Conservation (phyloP, 2,329 filamentous ascomycete species). For the Penicillium sp. region DNA sequence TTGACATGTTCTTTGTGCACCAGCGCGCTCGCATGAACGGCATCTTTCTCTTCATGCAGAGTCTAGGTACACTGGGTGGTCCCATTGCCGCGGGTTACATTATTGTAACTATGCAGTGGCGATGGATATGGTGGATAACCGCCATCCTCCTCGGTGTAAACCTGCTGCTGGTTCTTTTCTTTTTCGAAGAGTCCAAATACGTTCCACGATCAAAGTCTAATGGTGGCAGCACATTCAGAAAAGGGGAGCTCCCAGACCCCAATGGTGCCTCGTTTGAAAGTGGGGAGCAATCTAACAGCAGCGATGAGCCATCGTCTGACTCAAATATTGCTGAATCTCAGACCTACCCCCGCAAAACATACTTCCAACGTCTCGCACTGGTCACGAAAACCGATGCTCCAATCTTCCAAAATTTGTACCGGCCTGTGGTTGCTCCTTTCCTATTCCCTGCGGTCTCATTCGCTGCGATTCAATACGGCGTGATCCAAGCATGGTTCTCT, state of each 20-base stretch:
- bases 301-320: neutral
- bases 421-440: constrained; percentile 6
- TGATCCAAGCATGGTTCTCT: constrained; percentile 11
- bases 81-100: constrained; percentile 11
- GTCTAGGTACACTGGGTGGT: constrained; percentile 8
- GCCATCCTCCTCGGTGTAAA: constrained; percentile 10
- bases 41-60: constrained; percentile 16
- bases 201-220: neutral
- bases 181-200: constrained; percentile 17
- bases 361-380: constrained; percentile 9
- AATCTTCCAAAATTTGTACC: constrained; percentile 8
- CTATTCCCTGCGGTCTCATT: constrained; percentile 11
- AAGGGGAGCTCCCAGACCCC: neutral
- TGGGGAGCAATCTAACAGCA: neutral
- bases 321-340: neutral
- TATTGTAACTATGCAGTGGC: neutral
- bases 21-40: constrained; percentile 17
- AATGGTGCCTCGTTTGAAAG: neutral
- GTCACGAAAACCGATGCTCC: constrained; percentile 11
- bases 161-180: constrained; percentile 10
- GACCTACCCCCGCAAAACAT: constrained; percentile 4
- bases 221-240: neutral
- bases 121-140: constrained; percentile 14
- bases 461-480: constrained; percentile 10
- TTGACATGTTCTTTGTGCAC: constrained; percentile 16